These are phyloP conservation scores for Microdochium bolleyi DNA, from an alignment of 2,329 filamentous ascomycete species.

Conservation along the genomic window DNA sequence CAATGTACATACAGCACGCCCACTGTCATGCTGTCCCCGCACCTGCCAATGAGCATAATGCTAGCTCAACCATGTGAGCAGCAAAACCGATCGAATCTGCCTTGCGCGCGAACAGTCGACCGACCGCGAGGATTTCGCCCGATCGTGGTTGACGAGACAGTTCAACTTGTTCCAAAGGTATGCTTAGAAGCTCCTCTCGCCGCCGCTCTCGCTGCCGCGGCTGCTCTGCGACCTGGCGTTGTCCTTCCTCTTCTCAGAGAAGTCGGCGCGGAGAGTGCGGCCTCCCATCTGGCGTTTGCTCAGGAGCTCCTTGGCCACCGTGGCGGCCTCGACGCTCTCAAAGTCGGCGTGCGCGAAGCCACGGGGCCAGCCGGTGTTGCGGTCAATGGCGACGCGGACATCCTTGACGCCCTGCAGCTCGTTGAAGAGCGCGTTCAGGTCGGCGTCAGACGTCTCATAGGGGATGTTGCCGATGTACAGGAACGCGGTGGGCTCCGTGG, in stretches of 20 bases:
- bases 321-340: conserved; percentile 56
- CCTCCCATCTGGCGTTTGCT: conserved; percentile 53
- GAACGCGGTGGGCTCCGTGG: conserved; percentile 46
- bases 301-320: conserved; percentile 49
- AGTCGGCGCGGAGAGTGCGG: conserved; percentile 60
- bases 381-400: conserved; percentile 76
- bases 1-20: no score
- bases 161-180: no score
- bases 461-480: conserved; percentile 82
- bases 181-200: background rate
- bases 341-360: conserved; percentile 86
- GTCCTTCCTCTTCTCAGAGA: conserved; percentile 22
- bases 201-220: no score
- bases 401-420: conserved; percentile 63
- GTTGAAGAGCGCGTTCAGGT: conserved; percentile 71
- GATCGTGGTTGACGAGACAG: no score
- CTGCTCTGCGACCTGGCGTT: no score
- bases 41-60: no score
- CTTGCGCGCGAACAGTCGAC: no score
- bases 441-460: conserved; percentile 76
- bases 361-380: conserved; percentile 69
- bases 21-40: no score
- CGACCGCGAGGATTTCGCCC: no score
- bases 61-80: no score
- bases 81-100: no score